phyloP scores from a whole-genome alignment of 2,329 filamentous ascomycete species.

The Metarhizium brunneum region DNA sequence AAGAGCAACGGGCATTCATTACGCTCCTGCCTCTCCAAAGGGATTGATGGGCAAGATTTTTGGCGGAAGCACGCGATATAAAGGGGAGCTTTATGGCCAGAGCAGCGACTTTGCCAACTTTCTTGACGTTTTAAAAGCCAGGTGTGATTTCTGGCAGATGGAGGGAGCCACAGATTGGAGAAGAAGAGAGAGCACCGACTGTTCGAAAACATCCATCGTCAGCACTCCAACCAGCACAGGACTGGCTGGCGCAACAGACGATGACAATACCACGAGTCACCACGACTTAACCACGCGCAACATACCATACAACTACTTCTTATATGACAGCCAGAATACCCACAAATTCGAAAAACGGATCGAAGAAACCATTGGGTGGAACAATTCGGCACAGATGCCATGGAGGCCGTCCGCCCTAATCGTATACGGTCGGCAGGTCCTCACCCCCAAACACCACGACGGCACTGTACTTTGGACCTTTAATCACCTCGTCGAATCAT shows the following conservation, averaged over 20 bases:
- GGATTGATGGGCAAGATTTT: slow-evolving; percentile 41
- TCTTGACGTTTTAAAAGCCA: slow-evolving; percentile 63
- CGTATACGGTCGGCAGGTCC: slow-evolving; percentile 56
- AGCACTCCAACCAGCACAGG: background rate
- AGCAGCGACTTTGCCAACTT: slow-evolving; percentile 69
- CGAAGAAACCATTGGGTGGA: slow-evolving; percentile 15
- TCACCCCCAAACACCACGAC: slow-evolving; percentile 46
- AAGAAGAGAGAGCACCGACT: slow-evolving; percentile 35
- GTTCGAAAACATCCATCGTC: slow-evolving; percentile 1
- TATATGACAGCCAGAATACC: slow-evolving; percentile 4
- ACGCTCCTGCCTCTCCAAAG: slow-evolving; percentile 45
- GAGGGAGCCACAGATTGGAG: slow-evolving; percentile 66
- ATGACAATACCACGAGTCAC: background rate
- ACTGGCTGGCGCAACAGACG: background rate
- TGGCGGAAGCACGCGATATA: slow-evolving; percentile 24
- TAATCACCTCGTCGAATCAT: slow-evolving; percentile 53
- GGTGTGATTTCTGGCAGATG: slow-evolving; percentile 81
- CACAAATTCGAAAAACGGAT: slow-evolving; percentile 20
- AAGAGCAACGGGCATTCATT: slow-evolving; percentile 64
- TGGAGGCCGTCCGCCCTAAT: slow-evolving; percentile 36
- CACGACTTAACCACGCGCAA: slow-evolving; percentile 9
- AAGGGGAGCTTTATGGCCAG: slow-evolving; percentile 45
- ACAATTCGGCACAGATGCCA: slow-evolving; percentile 11
- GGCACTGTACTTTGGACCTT: slow-evolving; percentile 60
- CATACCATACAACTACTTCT: slow-evolving; percentile 23